Percentiles rank a stretch among this genome's conserved stretches.
Evolutionary conservation across 805 yeast genomes (phyloP).

Genomic region (Candida lessepsii): DNA sequence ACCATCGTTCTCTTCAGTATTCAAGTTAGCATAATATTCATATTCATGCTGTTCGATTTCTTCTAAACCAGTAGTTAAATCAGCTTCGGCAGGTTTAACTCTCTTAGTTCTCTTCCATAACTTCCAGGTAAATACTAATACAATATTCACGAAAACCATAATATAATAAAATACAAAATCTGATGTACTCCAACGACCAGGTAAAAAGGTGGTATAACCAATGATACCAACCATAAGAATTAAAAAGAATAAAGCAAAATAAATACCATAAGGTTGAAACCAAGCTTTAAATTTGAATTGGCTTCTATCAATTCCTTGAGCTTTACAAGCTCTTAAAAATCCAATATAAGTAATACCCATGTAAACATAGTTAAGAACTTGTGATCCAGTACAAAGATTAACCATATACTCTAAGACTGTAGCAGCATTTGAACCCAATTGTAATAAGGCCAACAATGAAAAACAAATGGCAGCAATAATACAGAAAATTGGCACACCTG

Average conservation of each 20-base stretch:
- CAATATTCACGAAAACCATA: slow-evolving; percentile 54
- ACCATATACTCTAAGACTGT: slow-evolving; percentile 45
- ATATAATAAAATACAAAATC: slow-evolving; percentile 67
- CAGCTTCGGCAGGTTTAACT: slow-evolving; percentile 45
- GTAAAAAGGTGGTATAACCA: slow-evolving; percentile 71
- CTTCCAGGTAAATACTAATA: slow-evolving; percentile 34
- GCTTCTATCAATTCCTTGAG: slow-evolving; percentile 37
- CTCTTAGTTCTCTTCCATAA: slow-evolving; percentile 32
- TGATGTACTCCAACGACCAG: slow-evolving; percentile 52
- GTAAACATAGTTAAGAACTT: slow-evolving; percentile 45
- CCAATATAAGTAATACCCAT: slow-evolving; percentile 44
- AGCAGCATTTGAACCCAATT: slow-evolving; percentile 24
- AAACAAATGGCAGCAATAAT: slow-evolving; percentile 41
- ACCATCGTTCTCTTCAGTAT: neutral
- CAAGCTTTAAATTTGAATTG: slow-evolving; percentile 40
- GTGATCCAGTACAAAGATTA: slow-evolving; percentile 47
- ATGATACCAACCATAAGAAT: slow-evolving; percentile 49
- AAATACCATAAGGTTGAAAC: slow-evolving; percentile 41
- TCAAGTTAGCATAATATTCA: slow-evolving; percentile 17
- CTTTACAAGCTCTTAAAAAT: slow-evolving; percentile 41
- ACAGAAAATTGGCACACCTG: slow-evolving; percentile 69
- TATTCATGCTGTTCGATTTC: slow-evolving; percentile 51
- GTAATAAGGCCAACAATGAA: slow-evolving; percentile 23
- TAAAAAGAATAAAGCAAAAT: slow-evolving; percentile 27
- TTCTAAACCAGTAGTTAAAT: slow-evolving; percentile 41